Conservation (phyloP, 495 filamentous ascomycete genomes). For the Rostrohypoxylon terebratum region DNA sequence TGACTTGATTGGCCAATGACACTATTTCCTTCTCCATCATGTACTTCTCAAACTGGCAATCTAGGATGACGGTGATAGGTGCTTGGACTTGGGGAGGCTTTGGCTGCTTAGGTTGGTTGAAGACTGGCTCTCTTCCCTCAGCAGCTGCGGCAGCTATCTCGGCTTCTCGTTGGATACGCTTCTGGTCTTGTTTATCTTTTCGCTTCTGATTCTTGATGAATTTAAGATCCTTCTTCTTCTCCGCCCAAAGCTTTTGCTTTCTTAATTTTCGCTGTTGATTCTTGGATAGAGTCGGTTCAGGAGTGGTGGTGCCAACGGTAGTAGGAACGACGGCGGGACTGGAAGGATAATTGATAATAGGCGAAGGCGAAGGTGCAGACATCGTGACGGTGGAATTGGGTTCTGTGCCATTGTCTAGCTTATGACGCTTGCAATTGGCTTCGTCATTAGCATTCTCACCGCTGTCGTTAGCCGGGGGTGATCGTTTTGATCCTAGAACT, state of each 20-base stretch:
- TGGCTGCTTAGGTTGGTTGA: slow-evolving; percentile 43
- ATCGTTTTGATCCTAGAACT: slow-evolving; percentile 20
- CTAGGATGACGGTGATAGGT: slow-evolving; percentile 83
- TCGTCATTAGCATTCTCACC: slow-evolving; percentile 7
- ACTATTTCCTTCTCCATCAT: slow-evolving; percentile 87
- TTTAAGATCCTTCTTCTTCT: neutral
- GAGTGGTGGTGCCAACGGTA: too few relatives aligned
- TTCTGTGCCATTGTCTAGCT: slow-evolving; percentile 12
- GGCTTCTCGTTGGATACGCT: slow-evolving; percentile 58
- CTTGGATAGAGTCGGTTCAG: slow-evolving; percentile 69
- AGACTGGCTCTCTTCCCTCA: slow-evolving; percentile 52
- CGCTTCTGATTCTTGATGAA: slow-evolving; percentile 59
- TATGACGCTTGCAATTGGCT: neutral
- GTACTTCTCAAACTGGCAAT: slow-evolving; percentile 90
- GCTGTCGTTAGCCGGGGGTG: slow-evolving; percentile 13
- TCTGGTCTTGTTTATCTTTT: slow-evolving; percentile 66
- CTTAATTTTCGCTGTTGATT: slow-evolving; percentile 61
- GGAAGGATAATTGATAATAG: neutral
- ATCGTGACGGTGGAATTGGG: slow-evolving; percentile 14
- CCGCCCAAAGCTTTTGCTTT: neutral
- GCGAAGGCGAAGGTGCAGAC: neutral
- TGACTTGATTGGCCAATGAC: slow-evolving; percentile 84
- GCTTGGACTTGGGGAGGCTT: slow-evolving; percentile 62
- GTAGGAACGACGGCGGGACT: neutral
- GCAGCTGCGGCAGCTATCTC: slow-evolving; percentile 58